Evolutionary conservation across 2,329 filamentous ascomycete genomes (phyloP).

Genomic region (Colletotrichum sp.): DNA sequence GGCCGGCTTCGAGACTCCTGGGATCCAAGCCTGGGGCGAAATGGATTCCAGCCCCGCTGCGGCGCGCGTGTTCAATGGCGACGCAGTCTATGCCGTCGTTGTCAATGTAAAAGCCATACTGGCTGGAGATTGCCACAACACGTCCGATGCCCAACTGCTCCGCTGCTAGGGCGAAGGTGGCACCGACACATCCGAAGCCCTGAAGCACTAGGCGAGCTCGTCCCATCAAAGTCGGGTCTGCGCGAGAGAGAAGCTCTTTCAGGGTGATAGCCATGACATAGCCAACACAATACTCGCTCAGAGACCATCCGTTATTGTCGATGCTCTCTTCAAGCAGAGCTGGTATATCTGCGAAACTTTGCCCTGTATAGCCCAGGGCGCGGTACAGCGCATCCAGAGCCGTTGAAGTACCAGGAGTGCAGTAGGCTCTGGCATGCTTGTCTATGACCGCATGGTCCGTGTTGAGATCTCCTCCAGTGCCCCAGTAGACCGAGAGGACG

Average conservation of each 20-base stretch:
- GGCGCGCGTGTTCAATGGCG: not conserved
- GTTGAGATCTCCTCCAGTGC: not conserved
- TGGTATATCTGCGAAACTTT: not conserved
- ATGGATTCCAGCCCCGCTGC: not conserved
- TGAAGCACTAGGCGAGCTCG: not conserved
- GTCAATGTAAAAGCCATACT: not conserved
- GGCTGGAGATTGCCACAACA: not conserved
- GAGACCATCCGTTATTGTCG: not conserved
- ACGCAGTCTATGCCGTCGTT: not conserved
- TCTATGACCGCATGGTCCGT: not conserved
- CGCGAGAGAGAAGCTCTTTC: not conserved
- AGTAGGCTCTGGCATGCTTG: not conserved
- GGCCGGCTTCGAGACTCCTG: not conserved
- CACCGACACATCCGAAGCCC: not conserved
- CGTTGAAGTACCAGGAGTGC: not conserved
- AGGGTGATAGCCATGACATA: not conserved
- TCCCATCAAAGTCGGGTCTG: not conserved
- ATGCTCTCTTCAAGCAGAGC: not conserved
- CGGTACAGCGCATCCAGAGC: not conserved
- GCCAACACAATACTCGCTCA: not conserved
- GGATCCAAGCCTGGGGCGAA: not conserved
- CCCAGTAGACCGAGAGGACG: not conserved
- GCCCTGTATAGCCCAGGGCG: not conserved
- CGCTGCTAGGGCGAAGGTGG: not conserved
- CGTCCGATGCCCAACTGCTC: not conserved